Base-by-base conservation (phyloP, 208 protist species). In the Zelonia costaricensis region DNA sequence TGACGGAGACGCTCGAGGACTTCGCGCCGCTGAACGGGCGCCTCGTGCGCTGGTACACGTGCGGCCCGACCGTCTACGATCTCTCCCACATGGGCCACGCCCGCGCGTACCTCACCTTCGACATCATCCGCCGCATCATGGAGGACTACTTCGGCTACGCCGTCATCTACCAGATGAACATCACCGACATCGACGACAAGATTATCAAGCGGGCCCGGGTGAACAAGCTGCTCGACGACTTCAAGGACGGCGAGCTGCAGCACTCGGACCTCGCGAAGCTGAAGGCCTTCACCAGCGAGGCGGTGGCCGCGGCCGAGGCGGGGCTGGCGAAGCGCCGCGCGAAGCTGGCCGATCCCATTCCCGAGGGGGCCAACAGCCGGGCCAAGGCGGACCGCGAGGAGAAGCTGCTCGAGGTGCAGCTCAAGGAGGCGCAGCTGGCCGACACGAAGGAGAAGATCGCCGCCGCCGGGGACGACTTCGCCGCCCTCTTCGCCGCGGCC, bases 141-240 rank as follows among this genome's bases (percentile, higher is more conserved):
- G 79, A 92, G 53, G 84, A 99, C 45, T 99, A 99, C 79, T 99
- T 99, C 69, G 70, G 82, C 18, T 98, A 97, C 62, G 63, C 89
- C 10, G 79, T 99, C 0, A 27, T 82, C 7, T 96, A 94, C 48
- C 87, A 94, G 60, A 98, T 99, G 94, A 99, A 99, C 76, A 98
- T 99, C 46, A 99, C 98, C 15, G 98, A 99, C 69, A 97, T 99
- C 64, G 98, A 99, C 63, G 98, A 99, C 80, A 99, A 99, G 65
- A 99, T 99, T 58, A 98, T 99, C 49, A 91, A 97, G 57, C 80
- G 88, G n/a, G 92, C 96, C 2, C 78, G 96, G 33, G 78, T 93
- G 52, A 94, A 93, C 65, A 75, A 92, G 45, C 88, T 98, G 13
- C 69, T 97, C 23, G 73, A 82, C 9, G 49, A 88, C 44, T 98